A percentile compares a stretch with the other conserved stretches of the same genome.
Conservation (phyloP, 306 rosid species). For the Sphenostylis stenocarpa region DNA sequence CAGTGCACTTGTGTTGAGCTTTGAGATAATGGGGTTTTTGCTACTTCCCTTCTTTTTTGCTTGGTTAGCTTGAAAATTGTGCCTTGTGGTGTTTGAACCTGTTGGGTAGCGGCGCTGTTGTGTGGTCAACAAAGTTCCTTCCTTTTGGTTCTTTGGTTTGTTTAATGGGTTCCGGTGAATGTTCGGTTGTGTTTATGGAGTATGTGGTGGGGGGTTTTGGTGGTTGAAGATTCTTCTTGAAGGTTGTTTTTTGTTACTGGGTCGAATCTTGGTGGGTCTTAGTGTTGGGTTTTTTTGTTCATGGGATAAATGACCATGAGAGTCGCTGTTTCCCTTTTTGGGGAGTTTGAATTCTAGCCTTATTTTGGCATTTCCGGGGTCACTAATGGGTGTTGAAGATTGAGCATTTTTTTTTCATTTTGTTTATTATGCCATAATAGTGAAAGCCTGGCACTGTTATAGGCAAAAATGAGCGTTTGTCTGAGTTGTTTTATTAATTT, state of each 20-base stretch:
- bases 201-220: conserved; percentile 32
- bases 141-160: conserved; percentile 30
- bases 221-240: conserved; percentile 33
- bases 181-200: conserved; percentile 27
- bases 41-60: conserved; percentile 39
- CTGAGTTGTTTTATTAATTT: conserved; percentile 46
- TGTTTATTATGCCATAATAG: conserved; percentile 34
- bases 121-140: conserved; percentile 25
- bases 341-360: conserved; percentile 44
- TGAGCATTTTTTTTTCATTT: neutral
- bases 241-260: conserved; percentile 29
- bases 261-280: conserved; percentile 18
- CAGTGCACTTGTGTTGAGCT: conserved; percentile 35
- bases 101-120: conserved; percentile 23
- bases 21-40: conserved; percentile 40
- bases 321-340: conserved; percentile 37
- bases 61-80: conserved; percentile 36
- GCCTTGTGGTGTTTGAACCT: conserved; percentile 21
- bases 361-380: conserved; percentile 34
- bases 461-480: conserved; percentile 48
- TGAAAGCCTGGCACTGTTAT: conserved; percentile 29
- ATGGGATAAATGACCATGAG: conserved; percentile 45
- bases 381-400: conserved; percentile 28
- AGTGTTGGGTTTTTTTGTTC: conserved; percentile 8
- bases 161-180: conserved; percentile 32